A percentile compares a stretch with the other conserved stretches of the same genome.
Evolutionary conservation across 2,329 filamentous ascomycete genomes (phyloP).

Genomic region (Arthrobotrys musiformis): DNA sequence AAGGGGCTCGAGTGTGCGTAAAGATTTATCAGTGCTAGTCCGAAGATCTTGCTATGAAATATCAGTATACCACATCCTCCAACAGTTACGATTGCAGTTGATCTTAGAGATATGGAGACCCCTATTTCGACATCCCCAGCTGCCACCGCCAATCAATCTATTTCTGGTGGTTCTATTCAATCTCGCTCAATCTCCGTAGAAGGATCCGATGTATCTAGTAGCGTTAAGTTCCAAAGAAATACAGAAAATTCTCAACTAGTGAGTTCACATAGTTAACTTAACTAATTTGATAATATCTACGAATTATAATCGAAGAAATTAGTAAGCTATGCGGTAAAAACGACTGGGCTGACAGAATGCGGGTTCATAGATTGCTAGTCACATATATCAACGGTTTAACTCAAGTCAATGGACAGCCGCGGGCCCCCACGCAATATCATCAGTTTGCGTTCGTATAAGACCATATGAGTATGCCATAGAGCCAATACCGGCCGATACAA

Average conservation of each 20-base stretch:
- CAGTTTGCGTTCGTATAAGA: constrained; percentile 13
- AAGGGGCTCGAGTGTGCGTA: neutral
- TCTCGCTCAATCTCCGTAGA: neutral
- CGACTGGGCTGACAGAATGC: neutral
- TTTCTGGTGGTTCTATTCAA: neutral
- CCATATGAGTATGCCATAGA: constrained; percentile 4
- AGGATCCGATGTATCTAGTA: neutral
- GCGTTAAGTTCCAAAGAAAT: neutral
- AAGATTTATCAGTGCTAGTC: too few species aligned
- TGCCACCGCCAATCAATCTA: neutral
- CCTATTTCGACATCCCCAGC: neutral
- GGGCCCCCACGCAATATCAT: neutral
- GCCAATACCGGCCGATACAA: constrained; percentile 9
- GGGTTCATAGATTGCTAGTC: constrained; percentile 7
- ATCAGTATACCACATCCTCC: too few species aligned
- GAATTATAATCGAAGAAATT: too few species aligned
- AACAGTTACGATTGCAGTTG: neutral
- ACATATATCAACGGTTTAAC: constrained; percentile 13
- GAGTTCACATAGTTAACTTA: too few species aligned
- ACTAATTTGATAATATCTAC: too few species aligned
- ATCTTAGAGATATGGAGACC: neutral
- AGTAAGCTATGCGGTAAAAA: too few species aligned
- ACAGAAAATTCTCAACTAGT: constrained; percentile 1
- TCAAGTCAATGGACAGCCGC: constrained; percentile 18
- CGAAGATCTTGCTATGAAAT: too few species aligned